Base-by-base conservation (phyloP, 768 basidiomycete species). In the Rhodotorula paludigena region DNA sequence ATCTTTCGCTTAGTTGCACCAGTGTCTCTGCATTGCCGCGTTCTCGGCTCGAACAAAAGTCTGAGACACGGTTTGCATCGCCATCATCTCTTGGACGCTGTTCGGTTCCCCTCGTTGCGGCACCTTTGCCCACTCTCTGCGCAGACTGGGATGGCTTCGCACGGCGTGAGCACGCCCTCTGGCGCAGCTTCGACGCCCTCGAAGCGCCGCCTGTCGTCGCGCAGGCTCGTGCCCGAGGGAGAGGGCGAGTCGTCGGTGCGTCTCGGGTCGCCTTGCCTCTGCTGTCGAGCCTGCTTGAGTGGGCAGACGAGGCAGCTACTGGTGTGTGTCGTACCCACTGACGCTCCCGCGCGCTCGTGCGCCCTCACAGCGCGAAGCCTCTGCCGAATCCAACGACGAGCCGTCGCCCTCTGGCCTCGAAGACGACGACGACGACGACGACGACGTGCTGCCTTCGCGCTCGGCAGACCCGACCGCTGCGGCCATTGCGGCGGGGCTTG, bases 311-410 rank as follows among this genome's bases (percentile, higher is more conserved):
- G 10, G 25, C 28, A 15, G 5, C 45, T 4, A 7, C n/a, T n/a
- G n/a, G n/a, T n/a, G n/a, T n/a, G n/a, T n/a, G n/a, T n/a, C n/a
- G n/a, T n/a, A n/a, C n/a, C n/a, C n/a, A n/a, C n/a, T n/a, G n/a
- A n/a, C n/a, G n/a, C n/a, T n/a, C 45, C 38, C 55, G 21, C 55
- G n/a, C 54, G 3, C 42, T 14, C 39, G 32, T 21, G 18, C 2
- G 41, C 3, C 20, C 41, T 2, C 32, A 8, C 62, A 68, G 67
- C 64, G 71, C 30, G 71, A 73, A 60, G 71, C 71, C 5, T 63
- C 60, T 0, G 71, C 67, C n/a, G 71, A 73, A 36, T 57, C 53
- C 23, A 73, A 73, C 57, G 67, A 68, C 45, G 71, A 73, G 38
- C 56, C 51, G 25, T 44, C 32, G 0, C 42, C 60, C 14, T 47